Evolutionary conservation across 139 green algal genomes (phyloP), one percentile per base, ranked within the genome.

Genomic region (Eudorina sp.): DNA sequence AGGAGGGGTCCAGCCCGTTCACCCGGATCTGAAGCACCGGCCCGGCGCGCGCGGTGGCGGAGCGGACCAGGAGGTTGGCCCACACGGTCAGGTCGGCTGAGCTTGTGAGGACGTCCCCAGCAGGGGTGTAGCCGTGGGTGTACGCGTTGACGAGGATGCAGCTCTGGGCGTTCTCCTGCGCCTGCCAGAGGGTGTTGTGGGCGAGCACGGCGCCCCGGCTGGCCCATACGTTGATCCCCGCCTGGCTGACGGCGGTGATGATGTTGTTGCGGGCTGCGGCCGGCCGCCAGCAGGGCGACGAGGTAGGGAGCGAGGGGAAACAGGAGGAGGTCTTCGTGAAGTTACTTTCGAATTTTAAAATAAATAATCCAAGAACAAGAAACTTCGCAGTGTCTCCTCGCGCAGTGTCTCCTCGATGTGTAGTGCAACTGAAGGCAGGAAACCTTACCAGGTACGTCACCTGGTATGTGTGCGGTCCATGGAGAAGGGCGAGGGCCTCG

Each of bases 181-280:
- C 46, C 19, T 78, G 55, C 73, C 73, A 84, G 14, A 89, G 23
- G 29, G 85, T 89, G 73, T 89, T 89, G 73, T 89, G 85, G 4
- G 58, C 72, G 13, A 89, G 5, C 31, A 69, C 23, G 41, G 84
- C 11, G 73, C 43, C 43, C 7, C 13, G 29, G 6, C 53, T 36
- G 1, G 85, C 85, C 85, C 85, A 89, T n/a, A 84, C 43, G 53
- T 78, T 79, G 58, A 89, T 70, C 43, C 85, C 85, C 23, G 85
- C 85, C 58, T 72, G 29, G 53, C n/a, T 25, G 4, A 80, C 46
- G 7, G 31, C 31, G 16, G 72, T 72, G 16, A 89, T 31, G 85
- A 89, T 79, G 58, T 89, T 89, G 85, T 84, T 85, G 74, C 72
- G 74, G 21, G 45, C 84, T 46, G 45, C 66, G 31, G n/a, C n/a